phyloP scores from a whole-genome alignment of 148 eudicot species.

The Euryodendron excelsum region DNA sequence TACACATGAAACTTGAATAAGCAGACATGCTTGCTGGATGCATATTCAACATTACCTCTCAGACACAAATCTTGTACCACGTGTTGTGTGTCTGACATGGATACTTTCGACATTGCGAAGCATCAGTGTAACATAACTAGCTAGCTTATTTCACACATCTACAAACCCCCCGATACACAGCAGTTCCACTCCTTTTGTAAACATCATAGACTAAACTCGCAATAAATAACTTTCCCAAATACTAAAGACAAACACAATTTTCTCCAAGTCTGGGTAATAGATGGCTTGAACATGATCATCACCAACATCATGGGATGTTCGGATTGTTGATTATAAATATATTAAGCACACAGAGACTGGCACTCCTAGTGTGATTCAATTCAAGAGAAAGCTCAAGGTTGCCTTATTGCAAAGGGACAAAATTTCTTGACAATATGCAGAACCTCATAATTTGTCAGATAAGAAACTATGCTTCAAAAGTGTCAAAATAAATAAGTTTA shows the following conservation, averaged over 20 bases:
- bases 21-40: background rate
- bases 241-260: background rate
- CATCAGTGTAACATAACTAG: background rate
- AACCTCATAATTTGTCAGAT: no score
- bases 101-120: background rate
- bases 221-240: background rate
- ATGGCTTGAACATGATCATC: conserved; percentile 1
- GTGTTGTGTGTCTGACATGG: background rate
- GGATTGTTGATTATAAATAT: no score
- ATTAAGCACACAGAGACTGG: no score
- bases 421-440: no score
- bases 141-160: background rate
- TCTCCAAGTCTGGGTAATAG: background rate
- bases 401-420: no score
- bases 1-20: background rate
- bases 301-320: no score
- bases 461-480: no score
- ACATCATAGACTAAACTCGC: background rate
- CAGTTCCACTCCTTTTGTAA: no score
- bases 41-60: background rate
- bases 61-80: background rate
- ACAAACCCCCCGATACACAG: no score
- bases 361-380: no score
- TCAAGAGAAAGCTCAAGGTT: no score
- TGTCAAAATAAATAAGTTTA: no score